Evolutionary conservation across 1,284 basidiomycete genomes (phyloP).

Genomic region (Tremellales sp.): DNA sequence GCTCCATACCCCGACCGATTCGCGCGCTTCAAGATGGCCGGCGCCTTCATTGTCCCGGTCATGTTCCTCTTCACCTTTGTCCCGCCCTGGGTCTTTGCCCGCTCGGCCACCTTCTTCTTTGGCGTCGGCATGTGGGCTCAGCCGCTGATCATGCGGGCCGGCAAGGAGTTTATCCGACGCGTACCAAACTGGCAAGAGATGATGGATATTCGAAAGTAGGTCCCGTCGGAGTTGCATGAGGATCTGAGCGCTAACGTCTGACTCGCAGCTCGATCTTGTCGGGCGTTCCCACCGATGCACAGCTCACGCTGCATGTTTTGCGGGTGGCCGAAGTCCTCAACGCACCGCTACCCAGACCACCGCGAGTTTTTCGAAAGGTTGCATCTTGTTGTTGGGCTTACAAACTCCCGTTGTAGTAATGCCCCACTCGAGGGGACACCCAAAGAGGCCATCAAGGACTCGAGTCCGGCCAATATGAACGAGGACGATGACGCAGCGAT

Average conservation of each 20-base stretch:
- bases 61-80: constrained; percentile 50
- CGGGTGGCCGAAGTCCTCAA: constrained; percentile 52
- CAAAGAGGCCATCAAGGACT: constrained; percentile 44
- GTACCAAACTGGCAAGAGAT: constrained; percentile 53
- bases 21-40: constrained; percentile 49
- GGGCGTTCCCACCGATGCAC: constrained; percentile 58
- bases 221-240: constrained; percentile 3
- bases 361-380: constrained; percentile 19
- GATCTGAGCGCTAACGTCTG: too few relatives aligned
- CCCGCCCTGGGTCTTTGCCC: constrained; percentile 50
- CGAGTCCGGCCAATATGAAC: constrained; percentile 27
- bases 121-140: constrained; percentile 57
- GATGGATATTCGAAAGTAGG: constrained; percentile 52
- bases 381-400: background rate
- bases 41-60: constrained; percentile 44
- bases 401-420: constrained; percentile 9
- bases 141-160: constrained; percentile 50
- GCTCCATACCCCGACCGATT: constrained; percentile 43
- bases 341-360: constrained; percentile 45
- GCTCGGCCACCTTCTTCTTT: constrained; percentile 50
- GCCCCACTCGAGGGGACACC: constrained; percentile 34
- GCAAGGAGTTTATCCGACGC: constrained; percentile 49
- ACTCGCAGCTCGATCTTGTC: constrained; percentile 51
- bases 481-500: constrained; percentile 36
- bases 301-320: constrained; percentile 55